Evolutionary conservation across 2,329 filamentous ascomycete species (phyloP).

Genomic region (Clonostachys rosea): DNA sequence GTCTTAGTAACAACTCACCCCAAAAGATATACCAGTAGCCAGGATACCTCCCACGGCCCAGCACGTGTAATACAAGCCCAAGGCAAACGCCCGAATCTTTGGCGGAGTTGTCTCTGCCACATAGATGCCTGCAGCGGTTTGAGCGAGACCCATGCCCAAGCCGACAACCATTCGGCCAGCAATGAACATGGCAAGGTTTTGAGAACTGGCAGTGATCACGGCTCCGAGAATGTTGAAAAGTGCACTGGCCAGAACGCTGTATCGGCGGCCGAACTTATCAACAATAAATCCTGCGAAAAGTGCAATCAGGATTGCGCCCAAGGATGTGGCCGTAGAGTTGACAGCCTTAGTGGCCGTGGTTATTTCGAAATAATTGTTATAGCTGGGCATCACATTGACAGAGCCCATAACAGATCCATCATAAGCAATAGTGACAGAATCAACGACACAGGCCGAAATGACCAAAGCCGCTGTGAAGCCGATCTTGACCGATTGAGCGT

Average conservation of each 20-base stretch:
- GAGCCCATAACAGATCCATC: conserved; percentile 51
- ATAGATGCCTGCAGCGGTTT: conserved; percentile 37
- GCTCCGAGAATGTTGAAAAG: conserved; percentile 36
- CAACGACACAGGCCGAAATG: conserved; percentile 13
- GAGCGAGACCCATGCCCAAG: conserved; percentile 32
- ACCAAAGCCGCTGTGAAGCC: background rate
- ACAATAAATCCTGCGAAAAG: conserved; percentile 33
- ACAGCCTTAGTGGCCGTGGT: conserved; percentile 45
- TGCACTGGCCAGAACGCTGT: conserved; percentile 16
- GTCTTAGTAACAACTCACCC: conserved; percentile 6
- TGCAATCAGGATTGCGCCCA: conserved; percentile 41
- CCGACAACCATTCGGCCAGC: conserved; percentile 37
- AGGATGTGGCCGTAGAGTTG: conserved; percentile 50
- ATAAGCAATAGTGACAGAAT: conserved; percentile 23
- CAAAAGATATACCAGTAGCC: conserved; percentile 11
- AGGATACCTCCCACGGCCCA: conserved; percentile 14
- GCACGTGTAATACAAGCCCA: conserved; percentile 8
- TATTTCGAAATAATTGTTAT: conserved; percentile 50
- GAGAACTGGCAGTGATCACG: conserved; percentile 38
- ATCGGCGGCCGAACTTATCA: conserved; percentile 16
- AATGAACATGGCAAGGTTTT: conserved; percentile 43
- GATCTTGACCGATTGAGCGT: no score
- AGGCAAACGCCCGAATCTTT: conserved; percentile 3
- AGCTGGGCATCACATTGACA: conserved; percentile 51
- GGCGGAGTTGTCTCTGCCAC: conserved; percentile 39